Base-by-base conservation (phyloP, 345 rosid genomes). In the Raphanus sativus region DNA sequence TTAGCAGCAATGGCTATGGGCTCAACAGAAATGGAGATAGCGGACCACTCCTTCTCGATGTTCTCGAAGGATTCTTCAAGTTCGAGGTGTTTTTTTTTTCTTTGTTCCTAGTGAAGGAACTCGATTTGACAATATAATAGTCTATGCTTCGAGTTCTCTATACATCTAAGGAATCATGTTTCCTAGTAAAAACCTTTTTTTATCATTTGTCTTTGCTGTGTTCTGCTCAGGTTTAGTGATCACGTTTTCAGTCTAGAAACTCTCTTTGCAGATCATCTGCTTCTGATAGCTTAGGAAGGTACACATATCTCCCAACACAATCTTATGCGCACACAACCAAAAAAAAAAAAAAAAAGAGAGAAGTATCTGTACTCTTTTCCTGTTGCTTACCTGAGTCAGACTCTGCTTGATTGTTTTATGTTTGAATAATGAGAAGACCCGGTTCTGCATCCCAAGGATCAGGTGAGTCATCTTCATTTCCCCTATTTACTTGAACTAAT, bases 281-380 rank as follows among this genome's bases (percentile, higher is more conserved):
- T 77, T 92, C 93, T 65, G 91, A 94, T 74, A 94, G 89, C 77
- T 85, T 91, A n/a, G 91, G 90, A 88, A 92, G 97, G 97, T 95
- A 81, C 79, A 81, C 77, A 50, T 15, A 36, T 17, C 8, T 21
- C 0, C 28, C 55, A 42, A 67, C 80, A 32, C 26, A 32, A 5
- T 48, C 10, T 33, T 16, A 30, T 15, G 16, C n/a, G n/a, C n/a
- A n/a, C n/a, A n/a, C n/a, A n/a, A n/a, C n/a, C n/a, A n/a, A n/a
- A n/a, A n/a, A n/a, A n/a, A n/a, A n/a, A n/a, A n/a, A n/a, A n/a
- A n/a, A n/a, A n/a, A n/a, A n/a, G n/a, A n/a, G n/a, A 50, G n/a
- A 33, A n/a, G 62, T 5, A 28, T 72, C 3, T 4, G 26, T 42
- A 72, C 62, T 48, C 34, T 62, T 67, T 42, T 30, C 52, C 29